These are phyloP conservation scores for Phytophthora chlamydospora DNA, from an alignment of 352 stramenopile genomes.

Conservation along the genomic window DNA sequence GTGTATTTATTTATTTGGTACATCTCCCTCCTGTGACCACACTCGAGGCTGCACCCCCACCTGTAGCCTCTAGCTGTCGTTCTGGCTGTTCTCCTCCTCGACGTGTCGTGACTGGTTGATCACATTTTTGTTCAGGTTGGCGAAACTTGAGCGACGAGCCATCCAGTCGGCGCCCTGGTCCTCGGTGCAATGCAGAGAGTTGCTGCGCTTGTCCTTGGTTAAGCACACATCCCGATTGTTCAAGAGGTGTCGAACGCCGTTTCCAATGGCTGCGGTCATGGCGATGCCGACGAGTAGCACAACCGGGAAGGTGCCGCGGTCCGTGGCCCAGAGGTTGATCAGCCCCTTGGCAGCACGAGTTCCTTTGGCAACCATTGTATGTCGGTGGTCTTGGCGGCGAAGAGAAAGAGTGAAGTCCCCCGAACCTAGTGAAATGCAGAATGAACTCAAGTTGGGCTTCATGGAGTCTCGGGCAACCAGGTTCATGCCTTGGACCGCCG, in stretches of 20 bases:
- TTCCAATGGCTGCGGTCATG: constrained; percentile 8
- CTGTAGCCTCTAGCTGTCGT: no score
- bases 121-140: constrained; percentile 45
- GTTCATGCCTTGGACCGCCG: no score
- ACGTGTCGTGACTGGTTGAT: constrained; percentile 62
- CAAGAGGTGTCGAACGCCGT: constrained; percentile 9
- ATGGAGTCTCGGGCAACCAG: no score
- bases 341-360: constrained; percentile 34
- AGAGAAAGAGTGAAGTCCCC: background rate
- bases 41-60: no score
- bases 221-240: constrained; percentile 42
- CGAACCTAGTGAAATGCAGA: constrained; percentile 1
- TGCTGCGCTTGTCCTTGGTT: constrained; percentile 40
- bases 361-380: constrained; percentile 18
- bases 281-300: constrained; percentile 3
- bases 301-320: constrained; percentile 44
- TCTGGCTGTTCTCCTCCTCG: constrained; percentile 14
- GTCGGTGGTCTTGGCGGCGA: background rate
- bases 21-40: no score
- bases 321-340: constrained; percentile 48
- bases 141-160: constrained; percentile 39
- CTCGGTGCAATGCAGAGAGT: constrained; percentile 37
- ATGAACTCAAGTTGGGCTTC: no score
- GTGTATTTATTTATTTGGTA: no score
- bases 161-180: constrained; percentile 38